Base-by-base conservation (phyloP, 192 early-diverging fungal species). In the Entomortierella chlamydospora region DNA sequence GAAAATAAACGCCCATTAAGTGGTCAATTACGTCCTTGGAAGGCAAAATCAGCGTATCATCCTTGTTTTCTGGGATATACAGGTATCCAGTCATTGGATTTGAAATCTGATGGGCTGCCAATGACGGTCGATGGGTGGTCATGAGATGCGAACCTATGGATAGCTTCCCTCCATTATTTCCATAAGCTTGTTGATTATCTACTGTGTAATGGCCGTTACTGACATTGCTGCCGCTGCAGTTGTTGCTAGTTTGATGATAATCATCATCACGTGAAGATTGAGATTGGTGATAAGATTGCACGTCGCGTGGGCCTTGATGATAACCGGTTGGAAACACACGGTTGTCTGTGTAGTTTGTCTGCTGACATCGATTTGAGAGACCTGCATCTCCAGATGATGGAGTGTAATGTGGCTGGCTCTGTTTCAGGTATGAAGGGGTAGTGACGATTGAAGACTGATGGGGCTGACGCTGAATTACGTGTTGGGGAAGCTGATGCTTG, bases 1-100 rank as follows among this genome's bases (percentile, higher is more conserved):
- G 84, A 81, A 94, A 92, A 69, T 93, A 91, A 13, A 90, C 65
- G 22, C 83, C 79, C 37, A 94, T 59, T 33, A 94, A 74, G 60
- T 84, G 85, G 4, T 87, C 79, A 6, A 89, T 86, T 60, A 93
- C 80, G 15, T 90, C 87, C 25, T 62, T 52, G 1, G 89, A 84
- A 2, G 93, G 93, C 68, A 93, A 79, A 59, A 68, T 87, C 80
- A 70, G 22, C 2, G 29, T 20, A 5, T 34, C 29, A 12, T 68
- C 60, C 30, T 63, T 31, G 23, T 37, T 29, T 12, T 39, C 23
- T 39, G 66, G 4, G 57, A 55, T 45, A 70, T 47, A 8, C 76
- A 79, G 70, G 22, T 70, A 79, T 61, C 76, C 76, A 23, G 68
- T 79, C 57, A 79, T n/a, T 0, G 76, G 68, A 28, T 70, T 64